Base-by-base conservation (phyloP, 331 rosid species). In the Saraca asoca region DNA sequence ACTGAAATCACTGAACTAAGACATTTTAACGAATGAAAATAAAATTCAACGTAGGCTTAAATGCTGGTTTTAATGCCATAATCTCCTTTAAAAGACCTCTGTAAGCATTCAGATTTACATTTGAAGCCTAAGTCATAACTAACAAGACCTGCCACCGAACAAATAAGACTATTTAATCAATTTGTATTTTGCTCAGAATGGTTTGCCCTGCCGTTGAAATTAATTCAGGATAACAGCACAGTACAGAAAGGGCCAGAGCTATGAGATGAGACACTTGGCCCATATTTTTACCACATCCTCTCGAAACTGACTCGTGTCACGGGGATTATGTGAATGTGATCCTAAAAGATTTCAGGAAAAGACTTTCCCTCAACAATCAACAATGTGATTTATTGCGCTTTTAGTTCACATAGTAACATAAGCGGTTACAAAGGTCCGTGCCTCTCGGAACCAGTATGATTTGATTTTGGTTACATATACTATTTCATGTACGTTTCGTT, bases 71-170 rank as follows among this genome's bases (percentile, higher is more conserved):
- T 75, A 79, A 66, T 37, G n/a, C 52, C 35, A 66, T 38, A 75
- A 48, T 24, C 31, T 17, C 80, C n/a, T 61, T 45, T 6, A 24
- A 24, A 41, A 9, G 17, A n/a, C 17, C 9, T 24, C 31, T 1
- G 1, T 24, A 24, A 75, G 54, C 34, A 38, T 78, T 64, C 68
- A 68, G 37, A 20, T 80, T 74, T 58, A 77, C 82, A 72, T 88
- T 83, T 87, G 51, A 82, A 81, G 90, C 75, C 80, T 41, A 92
- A 92, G 95, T 68, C 58, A 82, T 72, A 79, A 70, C 55, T 77
- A 73, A 64, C 71, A 70, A 67, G 94, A 85, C 95, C 39, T 70
- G 51, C 65, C 70, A 88, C 89, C 97, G 24, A 81, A 85, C 81
- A 12, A 37, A 57, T 50, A 51, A 50, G 50, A 75, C 31, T 50